A percentile compares a stretch with the other conserved stretches of the same genome.
phyloP scores from a whole-genome alignment of 129 eudicot genomes.

The Centella asiatica region DNA sequence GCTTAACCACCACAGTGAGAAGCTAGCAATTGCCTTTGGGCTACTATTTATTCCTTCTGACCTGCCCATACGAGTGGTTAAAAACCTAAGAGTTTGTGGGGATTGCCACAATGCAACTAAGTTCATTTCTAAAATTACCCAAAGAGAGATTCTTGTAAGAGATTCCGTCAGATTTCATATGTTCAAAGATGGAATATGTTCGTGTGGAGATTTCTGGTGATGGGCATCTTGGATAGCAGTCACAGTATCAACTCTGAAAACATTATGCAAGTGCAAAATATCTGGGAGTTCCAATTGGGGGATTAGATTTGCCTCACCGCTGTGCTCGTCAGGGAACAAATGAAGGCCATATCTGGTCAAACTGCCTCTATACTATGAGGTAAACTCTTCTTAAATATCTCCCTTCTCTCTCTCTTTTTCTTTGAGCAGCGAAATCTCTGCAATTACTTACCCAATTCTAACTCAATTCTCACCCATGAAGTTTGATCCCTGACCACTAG shows the following conservation, averaged over 20 bases:
- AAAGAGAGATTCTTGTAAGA: conserved; percentile 83
- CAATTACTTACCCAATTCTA: no score
- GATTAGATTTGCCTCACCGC: not conserved
- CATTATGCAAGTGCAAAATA: conserved; percentile 10
- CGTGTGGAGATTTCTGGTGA: conserved; percentile 98
- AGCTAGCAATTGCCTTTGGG: conserved; percentile 92
- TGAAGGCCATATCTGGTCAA: not conserved
- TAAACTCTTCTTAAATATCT: no score
- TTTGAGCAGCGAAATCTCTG: no score
- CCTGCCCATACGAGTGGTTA: conserved; percentile 58
- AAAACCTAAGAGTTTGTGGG: conserved; percentile 83
- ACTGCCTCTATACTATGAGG: no score
- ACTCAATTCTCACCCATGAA: no score
- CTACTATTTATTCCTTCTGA: conserved; percentile 60
- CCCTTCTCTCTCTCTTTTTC: no score
- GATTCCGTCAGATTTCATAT: conserved; percentile 82
- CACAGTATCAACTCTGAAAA: not conserved
- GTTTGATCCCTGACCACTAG: no score
- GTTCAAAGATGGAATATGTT: conserved; percentile 79
- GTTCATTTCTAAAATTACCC: conserved; percentile 66
- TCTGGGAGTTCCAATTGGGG: not conserved
- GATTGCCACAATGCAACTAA: conserved; percentile 91
- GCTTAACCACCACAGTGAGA: conserved; percentile 90
- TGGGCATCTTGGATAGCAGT: not conserved
- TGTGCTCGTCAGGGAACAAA: not conserved